Evolutionary conservation across 176 grass and related monocot species (phyloP), one percentile per base, ranked within the genome.

Genomic region (Thinopyrum elongatum): DNA sequence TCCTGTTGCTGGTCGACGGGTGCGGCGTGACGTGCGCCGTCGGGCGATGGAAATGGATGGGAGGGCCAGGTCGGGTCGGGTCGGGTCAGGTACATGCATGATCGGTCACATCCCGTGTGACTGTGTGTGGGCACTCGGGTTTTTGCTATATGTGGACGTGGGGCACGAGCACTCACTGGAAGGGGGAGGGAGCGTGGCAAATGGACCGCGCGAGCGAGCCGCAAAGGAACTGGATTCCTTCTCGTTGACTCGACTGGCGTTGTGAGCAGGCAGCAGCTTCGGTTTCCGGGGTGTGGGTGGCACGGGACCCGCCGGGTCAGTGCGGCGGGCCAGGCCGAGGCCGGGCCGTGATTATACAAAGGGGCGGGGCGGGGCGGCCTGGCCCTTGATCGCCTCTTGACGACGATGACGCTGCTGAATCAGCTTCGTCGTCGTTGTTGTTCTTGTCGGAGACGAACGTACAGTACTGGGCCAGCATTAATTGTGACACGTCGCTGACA

Each of bases 21-120:
- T 70, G 79, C 60, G 60, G 70, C 79, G 61, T 87, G 86, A 68
- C 86, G 86, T 59, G 55, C 80, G 86, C 46, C 59, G 70, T 46
- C 70, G 42, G 34, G 71, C 12, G 5, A 10, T 0, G 76, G 73
- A 2, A 67, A 66, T 66, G 28, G 61, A 21, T 55, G 17, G 17
- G 51, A 19, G 51, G 49, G 49, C 49, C 49, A 64, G 61, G 26
- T 0, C 61, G 23, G 55, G 22, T 10, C 22, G 22, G 23, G 60
- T 26, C 72, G 7, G 69, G 26, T 29, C 42, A 9, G 71, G 10
- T 35, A 2, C 25, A 19, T 10, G 53, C 19, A 9, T 8, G 21
- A 39, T 12, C 39, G 1, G 44, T 75, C 49, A 35, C 76, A 2
- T 78, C 51, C 11, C 3, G 11, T 38, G 17, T n/a, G 53, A 53